Base-by-base conservation (phyloP, 164 flowering plant species). In the Buxus sempervirens region DNA sequence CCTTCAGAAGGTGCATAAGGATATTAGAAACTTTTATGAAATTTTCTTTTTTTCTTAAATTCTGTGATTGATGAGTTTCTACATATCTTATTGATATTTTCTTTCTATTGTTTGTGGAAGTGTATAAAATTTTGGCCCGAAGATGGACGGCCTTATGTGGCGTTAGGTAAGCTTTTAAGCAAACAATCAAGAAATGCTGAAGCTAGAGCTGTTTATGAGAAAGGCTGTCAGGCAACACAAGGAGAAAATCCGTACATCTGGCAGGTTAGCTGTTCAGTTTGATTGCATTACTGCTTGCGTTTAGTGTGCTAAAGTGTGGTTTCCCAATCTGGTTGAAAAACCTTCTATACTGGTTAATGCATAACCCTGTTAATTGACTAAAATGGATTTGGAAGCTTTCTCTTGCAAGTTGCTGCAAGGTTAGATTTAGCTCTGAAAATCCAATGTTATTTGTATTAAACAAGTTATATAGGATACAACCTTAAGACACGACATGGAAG, bases 171-270 rank as follows among this genome's bases (percentile, higher is more conserved):
- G 78, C 72, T 84, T 48, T 70, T 88, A 55, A 75, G 83, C 58
- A 91, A 85, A 80, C 95, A 94, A 68, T 82, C 88, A 0, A 85
- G 74, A 71, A 63, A 56, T 56, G 71, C 48, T 0, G 93, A 90
- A 68, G 98, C 98, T 41, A 85, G 93, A 79, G 81, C 79, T 25
- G 85, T 88, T 9, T 91, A 91, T 75, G 98, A 89, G 73, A 86
- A 74, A 71, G 97, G 97, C 22, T 91, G 93, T 75, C 97, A 94
- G 63, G 94, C 96, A 28, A 90, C 96, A 2, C 97, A 94, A 75
- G 97, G 97, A 48, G 97, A 94, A 73, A 94, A 94, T 82, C 72
- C 97, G 2, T 94, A 79, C 79, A 90, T 89, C 58, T 94, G 98
- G 98, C 98, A 91, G 98, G 96, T 90, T 36, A 49, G 72, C 63